Conservation (phyloP, 768 basidiomycete genomes). For the Leucogyrophana mollusca region DNA sequence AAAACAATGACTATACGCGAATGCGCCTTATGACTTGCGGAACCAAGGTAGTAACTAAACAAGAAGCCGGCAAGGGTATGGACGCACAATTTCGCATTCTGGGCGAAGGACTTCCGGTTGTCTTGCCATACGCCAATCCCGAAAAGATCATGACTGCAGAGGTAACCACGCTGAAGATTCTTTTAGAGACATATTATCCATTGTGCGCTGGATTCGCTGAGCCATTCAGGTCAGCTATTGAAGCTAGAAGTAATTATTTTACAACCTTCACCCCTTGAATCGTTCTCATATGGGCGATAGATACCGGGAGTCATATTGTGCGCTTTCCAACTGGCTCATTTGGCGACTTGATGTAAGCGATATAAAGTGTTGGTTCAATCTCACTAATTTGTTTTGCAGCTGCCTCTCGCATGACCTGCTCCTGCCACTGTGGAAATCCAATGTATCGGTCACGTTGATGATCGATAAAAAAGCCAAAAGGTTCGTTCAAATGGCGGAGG, state of each 20-base stretch:
- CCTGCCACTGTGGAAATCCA: constrained; percentile 97
- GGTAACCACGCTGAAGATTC: constrained; percentile 53
- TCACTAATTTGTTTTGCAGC: background rate
- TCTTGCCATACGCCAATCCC: constrained; percentile 79
- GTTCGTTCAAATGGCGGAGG: constrained; percentile 36
- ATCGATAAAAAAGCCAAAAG: constrained; percentile 97
- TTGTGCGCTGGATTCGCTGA: constrained; percentile 61
- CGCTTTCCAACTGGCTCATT: constrained; percentile 57
- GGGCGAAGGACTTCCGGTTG: constrained; percentile 79
- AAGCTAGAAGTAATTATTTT: constrained; percentile 48
- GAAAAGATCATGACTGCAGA: constrained; percentile 59
- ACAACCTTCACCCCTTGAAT: constrained; percentile 1
- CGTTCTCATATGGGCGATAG: too few relatives aligned
- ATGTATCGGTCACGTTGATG: constrained; percentile 85
- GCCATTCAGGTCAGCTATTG: constrained; percentile 54
- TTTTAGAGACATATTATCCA: constrained; percentile 83
- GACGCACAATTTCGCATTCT: constrained; percentile 73
- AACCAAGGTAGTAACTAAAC: constrained; percentile 89
- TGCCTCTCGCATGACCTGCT: constrained; percentile 78
- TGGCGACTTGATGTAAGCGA: constrained; percentile 55
- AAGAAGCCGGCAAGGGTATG: constrained; percentile 67
- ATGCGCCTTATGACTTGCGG: constrained; percentile 91
- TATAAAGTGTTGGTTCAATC: background rate
- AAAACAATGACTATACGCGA: constrained; percentile 78
- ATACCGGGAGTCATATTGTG: constrained; percentile 69